phyloP scores from a whole-genome alignment of 768 basidiomycete genomes.

The Amyloporia xantha region DNA sequence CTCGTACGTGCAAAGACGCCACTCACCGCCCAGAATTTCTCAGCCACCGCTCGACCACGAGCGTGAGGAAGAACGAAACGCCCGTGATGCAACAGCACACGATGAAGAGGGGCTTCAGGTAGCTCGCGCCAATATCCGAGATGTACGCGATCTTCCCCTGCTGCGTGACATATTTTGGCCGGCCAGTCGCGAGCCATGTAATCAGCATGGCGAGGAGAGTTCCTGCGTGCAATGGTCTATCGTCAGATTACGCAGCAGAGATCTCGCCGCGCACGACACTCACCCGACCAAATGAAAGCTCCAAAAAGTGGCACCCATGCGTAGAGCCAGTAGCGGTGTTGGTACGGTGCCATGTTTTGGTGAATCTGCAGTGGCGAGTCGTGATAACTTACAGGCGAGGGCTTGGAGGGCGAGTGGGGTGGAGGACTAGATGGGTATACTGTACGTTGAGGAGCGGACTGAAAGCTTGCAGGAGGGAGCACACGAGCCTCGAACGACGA shows the following conservation, averaged over 20 bases:
- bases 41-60: conserved; percentile 55
- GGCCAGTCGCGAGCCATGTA: conserved; percentile 62
- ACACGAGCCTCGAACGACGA: too few relatives aligned
- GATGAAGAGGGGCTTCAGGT: conserved; percentile 72
- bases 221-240: conserved; percentile 22
- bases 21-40: conserved; percentile 56
- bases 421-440: too few relatives aligned
- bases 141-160: conserved; percentile 63
- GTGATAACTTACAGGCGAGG: background rate
- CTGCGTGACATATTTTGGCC: conserved; percentile 50
- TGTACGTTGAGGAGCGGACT: too few relatives aligned
- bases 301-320: conserved; percentile 58
- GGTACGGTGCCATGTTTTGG: too few relatives aligned
- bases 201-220: conserved; percentile 66
- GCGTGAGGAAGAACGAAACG: conserved; percentile 51
- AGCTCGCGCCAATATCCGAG: conserved; percentile 69
- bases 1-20: background rate
- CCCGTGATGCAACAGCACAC: conserved; percentile 59
- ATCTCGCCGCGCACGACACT: conserved; percentile 15
- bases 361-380: background rate
- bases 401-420: background rate
- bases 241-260: background rate
- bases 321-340: conserved; percentile 49
- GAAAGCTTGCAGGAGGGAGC: too few relatives aligned
- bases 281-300: conserved; percentile 61